A percentile compares a stretch with the other conserved stretches of the same genome.
These are phyloP conservation scores for Pulveroboletus sp. DNA, from an alignment of 768 basidiomycete species.

Conservation along the genomic window DNA sequence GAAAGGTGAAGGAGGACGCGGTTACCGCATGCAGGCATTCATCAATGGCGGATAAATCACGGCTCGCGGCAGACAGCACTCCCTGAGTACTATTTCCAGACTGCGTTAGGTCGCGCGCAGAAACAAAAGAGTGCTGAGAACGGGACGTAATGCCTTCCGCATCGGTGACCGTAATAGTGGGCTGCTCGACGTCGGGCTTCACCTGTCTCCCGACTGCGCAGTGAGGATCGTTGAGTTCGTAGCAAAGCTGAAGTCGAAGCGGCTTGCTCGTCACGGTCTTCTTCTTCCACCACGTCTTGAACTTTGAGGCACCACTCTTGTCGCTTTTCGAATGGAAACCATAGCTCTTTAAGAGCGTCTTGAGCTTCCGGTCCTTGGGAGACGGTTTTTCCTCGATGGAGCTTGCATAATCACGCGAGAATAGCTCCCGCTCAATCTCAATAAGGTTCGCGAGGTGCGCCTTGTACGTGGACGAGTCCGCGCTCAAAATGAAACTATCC, in stretches of 20 bases:
- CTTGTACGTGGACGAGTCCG: slow-evolving; percentile 36
- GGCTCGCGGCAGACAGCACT: slow-evolving; percentile 49
- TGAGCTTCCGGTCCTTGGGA: slow-evolving; percentile 37
- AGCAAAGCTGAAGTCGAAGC: slow-evolving; percentile 36
- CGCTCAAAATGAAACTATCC: slow-evolving; percentile 33
- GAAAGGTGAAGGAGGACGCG: slow-evolving; percentile 14
- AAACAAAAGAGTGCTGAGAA: slow-evolving; percentile 6
- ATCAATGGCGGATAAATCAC: slow-evolving; percentile 55
- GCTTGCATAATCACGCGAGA: slow-evolving; percentile 20
- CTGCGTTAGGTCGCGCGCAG: slow-evolving; percentile 5
- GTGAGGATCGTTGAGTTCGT: slow-evolving; percentile 38
- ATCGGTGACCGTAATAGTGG: slow-evolving; percentile 22
- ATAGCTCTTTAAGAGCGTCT: slow-evolving; percentile 41
- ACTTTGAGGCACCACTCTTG: slow-evolving; percentile 41
- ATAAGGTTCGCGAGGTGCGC: slow-evolving; percentile 33
- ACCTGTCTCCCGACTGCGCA: slow-evolving; percentile 39
- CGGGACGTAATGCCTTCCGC: slow-evolving; percentile 19
- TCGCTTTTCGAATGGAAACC: slow-evolving; percentile 33
- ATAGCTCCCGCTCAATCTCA: slow-evolving; percentile 34
- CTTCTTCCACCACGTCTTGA: slow-evolving; percentile 64
- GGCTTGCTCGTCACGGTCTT: slow-evolving; percentile 45
- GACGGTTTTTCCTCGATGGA: slow-evolving; percentile 24
- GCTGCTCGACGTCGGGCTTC: slow-evolving; percentile 24
- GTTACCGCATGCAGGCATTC: slow-evolving; percentile 52
- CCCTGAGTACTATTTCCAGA: slow-evolving; percentile 42